Conservation (phyloP, 805 yeast genomes). For the Candida ascalaphidarum region DNA sequence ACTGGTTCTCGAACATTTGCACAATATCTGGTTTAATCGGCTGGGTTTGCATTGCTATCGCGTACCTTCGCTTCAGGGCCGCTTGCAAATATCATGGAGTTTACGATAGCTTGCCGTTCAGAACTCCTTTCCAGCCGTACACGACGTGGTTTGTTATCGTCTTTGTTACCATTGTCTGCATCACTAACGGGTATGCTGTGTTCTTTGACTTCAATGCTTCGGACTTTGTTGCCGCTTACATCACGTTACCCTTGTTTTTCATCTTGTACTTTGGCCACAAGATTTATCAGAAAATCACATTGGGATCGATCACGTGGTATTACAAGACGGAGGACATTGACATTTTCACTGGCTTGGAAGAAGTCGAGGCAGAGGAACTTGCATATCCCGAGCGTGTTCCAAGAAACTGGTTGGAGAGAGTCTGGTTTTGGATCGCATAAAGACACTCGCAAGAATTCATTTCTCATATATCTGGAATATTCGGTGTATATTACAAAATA, state of each 20-base stretch:
- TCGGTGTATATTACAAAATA: no score
- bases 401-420: conserved; percentile 29
- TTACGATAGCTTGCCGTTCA: conserved; percentile 50
- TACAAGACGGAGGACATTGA: no score
- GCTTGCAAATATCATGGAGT: conserved; percentile 49
- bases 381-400: conserved; percentile 28
- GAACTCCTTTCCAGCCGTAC: conserved; percentile 47
- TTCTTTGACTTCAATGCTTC: conserved; percentile 49
- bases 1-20: conserved; percentile 58
- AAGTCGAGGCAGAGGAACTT: conserved; percentile 47
- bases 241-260: conserved; percentile 52
- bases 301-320: no score
- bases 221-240: conserved; percentile 65
- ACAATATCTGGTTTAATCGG: conserved; percentile 61
- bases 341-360: conserved; percentile 49
- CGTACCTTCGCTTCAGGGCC: conserved; percentile 56
- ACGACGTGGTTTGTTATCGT: conserved; percentile 47
- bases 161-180: conserved; percentile 41
- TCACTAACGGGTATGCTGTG: conserved; percentile 70
- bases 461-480: no score
- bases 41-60: conserved; percentile 47
- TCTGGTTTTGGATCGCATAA: conserved; percentile 46
- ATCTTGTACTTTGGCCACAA: conserved; percentile 53
- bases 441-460: no score
- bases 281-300: no score